Percentiles rank a stretch among this genome's conserved stretches.
Evolutionary conservation across 805 yeast genomes (phyloP).

Genomic region (Spathaspora girioi): DNA sequence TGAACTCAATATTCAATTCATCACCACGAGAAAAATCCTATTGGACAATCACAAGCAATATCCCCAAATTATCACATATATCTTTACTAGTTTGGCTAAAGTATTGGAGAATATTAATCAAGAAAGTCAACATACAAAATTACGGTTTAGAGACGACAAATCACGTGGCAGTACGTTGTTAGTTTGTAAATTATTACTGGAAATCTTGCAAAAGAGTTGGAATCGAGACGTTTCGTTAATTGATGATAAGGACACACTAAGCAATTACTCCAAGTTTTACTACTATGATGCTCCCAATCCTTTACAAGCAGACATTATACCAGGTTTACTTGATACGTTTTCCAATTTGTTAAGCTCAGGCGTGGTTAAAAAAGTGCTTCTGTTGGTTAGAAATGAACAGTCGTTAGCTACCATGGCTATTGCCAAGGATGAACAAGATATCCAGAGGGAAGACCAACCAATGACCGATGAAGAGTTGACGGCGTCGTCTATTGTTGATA

Average conservation of each 20-base stretch:
- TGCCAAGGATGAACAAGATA: slow-evolving; percentile 5
- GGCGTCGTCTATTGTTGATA: slow-evolving; percentile 17
- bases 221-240: slow-evolving; percentile 12
- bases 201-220: slow-evolving; percentile 29
- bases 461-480: slow-evolving; percentile 7
- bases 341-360: slow-evolving; percentile 27
- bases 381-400: slow-evolving; percentile 18
- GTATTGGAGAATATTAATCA: slow-evolving; percentile 21
- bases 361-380: slow-evolving; percentile 23
- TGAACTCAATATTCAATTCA: slow-evolving; percentile 38
- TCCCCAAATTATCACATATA: slow-evolving; percentile 15
- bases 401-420: slow-evolving; percentile 4
- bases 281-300: slow-evolving; percentile 27
- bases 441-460: slow-evolving; percentile 1
- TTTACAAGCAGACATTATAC: slow-evolving; percentile 15
- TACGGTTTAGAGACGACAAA: slow-evolving; percentile 27
- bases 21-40: slow-evolving; percentile 27
- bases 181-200: slow-evolving; percentile 26
- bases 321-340: slow-evolving; percentile 24
- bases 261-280: slow-evolving; percentile 24
- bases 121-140: slow-evolving; percentile 17
- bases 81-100: slow-evolving; percentile 19
- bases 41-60: slow-evolving; percentile 12
- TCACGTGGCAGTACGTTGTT: slow-evolving; percentile 29
- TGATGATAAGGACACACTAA: slow-evolving; percentile 10